phyloP scores from a whole-genome alignment of 2,329 filamentous ascomycete species.

The Cladophialophora exuberans region DNA sequence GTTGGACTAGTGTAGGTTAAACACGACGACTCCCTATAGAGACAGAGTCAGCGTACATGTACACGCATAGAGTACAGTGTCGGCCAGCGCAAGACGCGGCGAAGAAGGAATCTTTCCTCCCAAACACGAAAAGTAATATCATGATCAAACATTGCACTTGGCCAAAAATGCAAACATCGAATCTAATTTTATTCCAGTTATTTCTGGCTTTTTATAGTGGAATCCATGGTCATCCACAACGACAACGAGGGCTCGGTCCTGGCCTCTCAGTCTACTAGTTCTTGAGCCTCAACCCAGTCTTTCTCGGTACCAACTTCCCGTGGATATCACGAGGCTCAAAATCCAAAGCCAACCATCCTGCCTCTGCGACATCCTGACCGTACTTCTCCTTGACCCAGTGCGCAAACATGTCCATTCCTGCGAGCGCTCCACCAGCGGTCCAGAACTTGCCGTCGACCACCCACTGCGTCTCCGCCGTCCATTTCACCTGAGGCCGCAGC shows the following conservation, averaged over 20 bases:
- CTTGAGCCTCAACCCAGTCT: conserved; percentile 1
- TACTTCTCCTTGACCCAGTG: conserved; percentile 45
- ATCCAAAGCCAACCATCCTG: conserved; percentile 34
- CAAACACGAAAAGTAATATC: too few relatives aligned
- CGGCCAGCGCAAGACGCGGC: too few relatives aligned
- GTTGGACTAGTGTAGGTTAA: neutral
- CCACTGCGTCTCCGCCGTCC: conserved; percentile 50
- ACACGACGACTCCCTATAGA: neutral
- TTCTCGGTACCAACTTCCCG: conserved; percentile 28
- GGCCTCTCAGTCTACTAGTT: too few relatives aligned
- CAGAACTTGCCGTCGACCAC: conserved; percentile 50
- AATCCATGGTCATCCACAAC: too few relatives aligned
- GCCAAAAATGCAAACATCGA: too few relatives aligned
- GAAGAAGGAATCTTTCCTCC: too few relatives aligned
- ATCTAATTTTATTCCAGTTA: too few relatives aligned
- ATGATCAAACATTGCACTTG: too few relatives aligned
- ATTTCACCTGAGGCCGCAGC: conserved; percentile 46
- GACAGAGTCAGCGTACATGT: too few relatives aligned
- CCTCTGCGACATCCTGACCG: conserved; percentile 27
- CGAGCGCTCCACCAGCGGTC: conserved; percentile 50
- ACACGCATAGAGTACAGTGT: too few relatives aligned
- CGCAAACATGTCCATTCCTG: conserved; percentile 51
- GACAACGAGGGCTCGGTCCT: too few relatives aligned
- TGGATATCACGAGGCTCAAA: conserved; percentile 42
- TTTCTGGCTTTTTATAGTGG: too few relatives aligned